phyloP scores from a whole-genome alignment of 1,139 yeast species.

The Zygotorulaspora mrakii region DNA sequence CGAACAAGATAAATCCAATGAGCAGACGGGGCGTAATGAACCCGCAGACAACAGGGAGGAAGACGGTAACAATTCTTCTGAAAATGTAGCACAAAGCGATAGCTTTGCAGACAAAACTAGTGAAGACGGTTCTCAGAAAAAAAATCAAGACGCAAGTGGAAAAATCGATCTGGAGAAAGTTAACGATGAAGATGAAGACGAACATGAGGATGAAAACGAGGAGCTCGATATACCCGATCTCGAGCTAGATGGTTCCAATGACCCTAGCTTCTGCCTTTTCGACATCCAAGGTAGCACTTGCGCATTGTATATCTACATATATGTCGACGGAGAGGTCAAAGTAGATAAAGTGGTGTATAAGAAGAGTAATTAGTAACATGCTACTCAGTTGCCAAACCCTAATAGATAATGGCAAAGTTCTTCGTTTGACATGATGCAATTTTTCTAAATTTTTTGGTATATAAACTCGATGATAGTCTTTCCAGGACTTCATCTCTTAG shows the following conservation, averaged over 20 bases:
- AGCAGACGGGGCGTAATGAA: constrained; percentile 34
- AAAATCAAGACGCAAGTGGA: constrained; percentile 13
- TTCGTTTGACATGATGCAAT: constrained; percentile 5
- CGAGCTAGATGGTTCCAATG: constrained; percentile 42
- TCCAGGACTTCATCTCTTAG: background rate
- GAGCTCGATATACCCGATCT: constrained; percentile 33
- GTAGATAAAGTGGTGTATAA: constrained; percentile 85
- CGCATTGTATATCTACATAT: constrained; percentile 80
- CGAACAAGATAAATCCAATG: constrained; percentile 21
- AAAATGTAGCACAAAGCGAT: constrained; percentile 10
- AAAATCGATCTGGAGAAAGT: background rate
- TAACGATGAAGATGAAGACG: constrained; percentile 6
- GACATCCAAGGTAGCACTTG: constrained; percentile 78
- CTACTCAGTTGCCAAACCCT: constrained; percentile 3
- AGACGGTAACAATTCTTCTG: background rate
- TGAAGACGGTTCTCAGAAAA: constrained; percentile 7
- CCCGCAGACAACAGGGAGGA: constrained; percentile 24
- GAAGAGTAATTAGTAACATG: constrained; percentile 44
- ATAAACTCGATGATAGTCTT: background rate
- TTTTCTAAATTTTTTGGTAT: background rate
- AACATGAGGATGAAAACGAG: constrained; percentile 17
- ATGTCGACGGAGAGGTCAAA: constrained; percentile 76
- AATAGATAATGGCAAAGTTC: background rate
- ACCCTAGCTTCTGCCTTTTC: constrained; percentile 86
- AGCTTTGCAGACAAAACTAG: constrained; percentile 13